Conservation (phyloP, 1,284 basidiomycete genomes). For the Erythrobasidium hasegawianum region DNA sequence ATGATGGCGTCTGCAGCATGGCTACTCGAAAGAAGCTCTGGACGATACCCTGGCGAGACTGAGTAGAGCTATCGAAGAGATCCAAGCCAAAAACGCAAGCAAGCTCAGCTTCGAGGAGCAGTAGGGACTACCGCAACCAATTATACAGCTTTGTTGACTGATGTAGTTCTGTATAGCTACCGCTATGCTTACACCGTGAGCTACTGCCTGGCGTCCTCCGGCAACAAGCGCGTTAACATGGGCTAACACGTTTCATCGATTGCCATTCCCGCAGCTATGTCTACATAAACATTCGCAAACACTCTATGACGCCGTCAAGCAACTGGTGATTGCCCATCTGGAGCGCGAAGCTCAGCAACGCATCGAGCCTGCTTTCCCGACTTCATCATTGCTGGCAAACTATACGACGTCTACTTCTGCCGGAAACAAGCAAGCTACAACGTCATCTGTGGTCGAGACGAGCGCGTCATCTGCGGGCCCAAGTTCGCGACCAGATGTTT, state of each 20-base stretch:
- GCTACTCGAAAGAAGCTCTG: constrained; percentile 5
- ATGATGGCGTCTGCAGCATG: neutral
- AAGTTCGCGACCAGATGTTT: constrained; percentile 33
- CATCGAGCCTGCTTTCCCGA: constrained; percentile 77
- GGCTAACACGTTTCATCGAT: neutral
- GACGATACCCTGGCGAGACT: constrained; percentile 61
- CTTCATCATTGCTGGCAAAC: constrained; percentile 53
- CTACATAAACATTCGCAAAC: constrained; percentile 78
- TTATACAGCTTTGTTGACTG: too few species aligned
- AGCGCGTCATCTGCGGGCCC: constrained; percentile 24
- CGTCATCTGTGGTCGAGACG: constrained; percentile 36
- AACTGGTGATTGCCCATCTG: constrained; percentile 77
- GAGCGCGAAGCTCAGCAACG: constrained; percentile 69
- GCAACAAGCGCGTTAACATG: too few species aligned
- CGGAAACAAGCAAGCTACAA: constrained; percentile 45
- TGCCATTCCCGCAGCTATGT: constrained; percentile 57
- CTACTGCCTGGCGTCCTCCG: neutral
- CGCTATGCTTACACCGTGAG: constrained; percentile 85
- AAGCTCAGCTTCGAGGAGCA: constrained; percentile 96
- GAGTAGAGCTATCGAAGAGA: constrained; percentile 82
- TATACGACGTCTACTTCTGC: constrained; percentile 45
- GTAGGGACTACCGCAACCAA: too few species aligned
- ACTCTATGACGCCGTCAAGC: constrained; percentile 81
- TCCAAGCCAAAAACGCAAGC: constrained; percentile 89
- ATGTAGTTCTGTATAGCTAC: too few species aligned